A percentile compares a stretch with the other conserved stretches of the same genome.
Conservation (phyloP, 176 grass and related monocot species). For the Aechmea fasciata region DNA sequence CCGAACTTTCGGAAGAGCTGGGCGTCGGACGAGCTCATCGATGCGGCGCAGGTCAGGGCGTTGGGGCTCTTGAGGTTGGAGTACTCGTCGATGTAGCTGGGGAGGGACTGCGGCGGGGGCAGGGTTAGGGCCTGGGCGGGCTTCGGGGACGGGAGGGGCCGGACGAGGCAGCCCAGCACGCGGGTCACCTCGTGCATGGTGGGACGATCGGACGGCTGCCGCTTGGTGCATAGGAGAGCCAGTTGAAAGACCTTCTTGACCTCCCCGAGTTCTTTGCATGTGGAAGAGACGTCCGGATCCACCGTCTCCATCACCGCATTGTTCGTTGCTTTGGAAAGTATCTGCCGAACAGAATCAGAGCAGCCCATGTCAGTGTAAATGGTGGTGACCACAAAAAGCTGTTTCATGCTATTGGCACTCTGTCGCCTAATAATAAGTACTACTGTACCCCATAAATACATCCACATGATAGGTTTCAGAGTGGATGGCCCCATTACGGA, state of each 20-base stretch:
- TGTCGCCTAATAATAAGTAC: background rate
- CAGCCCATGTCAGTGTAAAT: background rate
- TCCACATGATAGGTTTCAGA: conserved; percentile 54
- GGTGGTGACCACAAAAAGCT: background rate
- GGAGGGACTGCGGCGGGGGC: conserved; percentile 7
- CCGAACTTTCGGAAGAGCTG: conserved; percentile 94
- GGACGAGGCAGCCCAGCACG: conserved; percentile 52
- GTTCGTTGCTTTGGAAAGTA: conserved; percentile 51
- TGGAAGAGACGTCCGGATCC: conserved; percentile 46
- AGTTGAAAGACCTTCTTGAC: conserved; percentile 82
- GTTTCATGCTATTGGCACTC: conserved; percentile 3
- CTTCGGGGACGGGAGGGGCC: conserved; percentile 28
- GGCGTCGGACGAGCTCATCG: conserved; percentile 53
- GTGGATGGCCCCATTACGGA: conserved; percentile 34
- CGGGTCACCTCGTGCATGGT: conserved; percentile 86
- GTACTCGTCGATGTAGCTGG: conserved; percentile 63
- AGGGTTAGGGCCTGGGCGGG: conserved; percentile 11
- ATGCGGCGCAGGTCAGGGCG: conserved; percentile 30
- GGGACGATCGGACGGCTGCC: conserved; percentile 64
- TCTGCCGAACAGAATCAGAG: conserved; percentile 30
- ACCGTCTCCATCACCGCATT: conserved; percentile 93
- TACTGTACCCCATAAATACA: conserved; percentile 18
- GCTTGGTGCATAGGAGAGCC: conserved; percentile 78
- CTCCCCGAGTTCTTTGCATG: conserved; percentile 67
- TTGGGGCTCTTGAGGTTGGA: conserved; percentile 40